Base-by-base conservation (phyloP, 2,329 filamentous ascomycete species). In the Hypoxylon sp. region DNA sequence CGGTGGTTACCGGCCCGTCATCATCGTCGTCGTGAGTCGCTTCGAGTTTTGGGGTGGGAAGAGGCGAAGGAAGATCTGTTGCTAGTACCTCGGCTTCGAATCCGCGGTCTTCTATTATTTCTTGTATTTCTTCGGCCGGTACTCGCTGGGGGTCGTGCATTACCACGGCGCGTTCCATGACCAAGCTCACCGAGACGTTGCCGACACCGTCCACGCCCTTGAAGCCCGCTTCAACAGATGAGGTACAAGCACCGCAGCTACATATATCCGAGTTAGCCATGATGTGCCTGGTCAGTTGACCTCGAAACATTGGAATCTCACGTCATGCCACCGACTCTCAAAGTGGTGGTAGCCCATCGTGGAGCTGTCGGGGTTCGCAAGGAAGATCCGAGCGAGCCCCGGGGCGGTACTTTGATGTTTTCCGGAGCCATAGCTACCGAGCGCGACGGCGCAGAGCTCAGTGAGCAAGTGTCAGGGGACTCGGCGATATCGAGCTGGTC, bases 121-220 rank as follows among this genome's bases (percentile, higher is more conserved):
- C 91, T 71, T 85, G 86, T 58, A 98, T 84, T 66, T 88, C 79
- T 31, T 93, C 89, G 58, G 92, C 84, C 11, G 91, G 78, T 49
- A 98, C 84, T 48, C 84, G 83, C 52, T 83, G 78, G 1, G 91
- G 86, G 74, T 98, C 89, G 76, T 99, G 95, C 76, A 93, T 89
- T 29, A 98, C 82, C 37, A 98, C 93, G n/a, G 94, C 95, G 58
- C 94, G 87, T 75, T 97, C 93, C 87, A 97, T 96, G 53, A 97
- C 90, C 68, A 99, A 79, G 73, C 92, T 97, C 69, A 99, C 90
- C 8, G 92, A 96, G 57, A 98, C 92, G 67, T 83, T 92, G 62
- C 89, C 90, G 8, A 95, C 87, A 51, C 95, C 94, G 33, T 89
- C 81, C 4, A 96, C 83, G 65, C 84, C 86, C 69, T 91, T 89